These are phyloP conservation scores for Epithele typhae DNA, from an alignment of 768 basidiomycete genomes.

Conservation along the genomic window DNA sequence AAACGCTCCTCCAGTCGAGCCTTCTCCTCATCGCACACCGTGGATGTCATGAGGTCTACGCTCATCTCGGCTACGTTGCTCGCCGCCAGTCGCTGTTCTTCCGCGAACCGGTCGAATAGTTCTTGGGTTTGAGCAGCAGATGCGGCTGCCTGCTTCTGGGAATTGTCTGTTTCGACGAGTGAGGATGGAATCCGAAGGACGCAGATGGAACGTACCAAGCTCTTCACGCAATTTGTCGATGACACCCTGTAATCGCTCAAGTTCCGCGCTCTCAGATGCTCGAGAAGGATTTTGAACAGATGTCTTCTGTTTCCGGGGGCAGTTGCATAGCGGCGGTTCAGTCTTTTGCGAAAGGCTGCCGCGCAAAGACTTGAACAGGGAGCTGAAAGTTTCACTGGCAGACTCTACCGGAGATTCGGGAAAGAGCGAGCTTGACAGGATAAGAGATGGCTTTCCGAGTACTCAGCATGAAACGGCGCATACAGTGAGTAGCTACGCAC, in stretches of 20 bases:
- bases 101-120: conserved; percentile 51
- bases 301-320: conserved; percentile 7
- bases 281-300: neutral
- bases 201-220: conserved; percentile 42
- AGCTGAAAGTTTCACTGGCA: conserved; percentile 22
- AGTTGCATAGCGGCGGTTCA: conserved; percentile 7
- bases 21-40: conserved; percentile 50
- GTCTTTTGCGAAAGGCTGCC: conserved; percentile 15
- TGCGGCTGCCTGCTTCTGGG: conserved; percentile 38
- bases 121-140: conserved; percentile 35
- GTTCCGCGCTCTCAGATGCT: conserved; percentile 27
- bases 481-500: no score
- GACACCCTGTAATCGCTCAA: conserved; percentile 44
- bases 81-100: conserved; percentile 34
- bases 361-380: conserved; percentile 22
- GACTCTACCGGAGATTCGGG: conserved; percentile 21
- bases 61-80: conserved; percentile 39
- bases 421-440: no score
- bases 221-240: conserved; percentile 52
- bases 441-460: no score
- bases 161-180: conserved; percentile 32
- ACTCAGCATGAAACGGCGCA: no score
- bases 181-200: neutral
- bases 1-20: conserved; percentile 48
- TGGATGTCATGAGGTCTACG: conserved; percentile 49